These are phyloP conservation scores for Canavalia gladiata DNA, from an alignment of 306 rosid species.

Conservation along the genomic window DNA sequence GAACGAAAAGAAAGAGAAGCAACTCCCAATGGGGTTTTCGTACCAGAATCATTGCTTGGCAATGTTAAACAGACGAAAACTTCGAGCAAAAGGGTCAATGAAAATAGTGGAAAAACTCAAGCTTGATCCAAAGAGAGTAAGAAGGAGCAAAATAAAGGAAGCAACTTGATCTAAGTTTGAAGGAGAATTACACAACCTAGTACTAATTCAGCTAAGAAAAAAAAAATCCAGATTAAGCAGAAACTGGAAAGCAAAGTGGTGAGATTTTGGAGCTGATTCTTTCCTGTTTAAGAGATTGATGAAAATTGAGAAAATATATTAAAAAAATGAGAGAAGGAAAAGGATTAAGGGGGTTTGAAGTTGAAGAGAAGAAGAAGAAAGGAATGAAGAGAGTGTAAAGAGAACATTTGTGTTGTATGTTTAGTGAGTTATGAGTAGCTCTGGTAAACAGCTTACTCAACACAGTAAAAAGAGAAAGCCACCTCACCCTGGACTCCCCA, in stretches of 20 bases:
- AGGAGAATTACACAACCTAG: slow-evolving; percentile 29
- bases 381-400: slow-evolving; percentile 55
- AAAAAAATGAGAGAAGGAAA: background rate
- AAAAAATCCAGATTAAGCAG: slow-evolving; percentile 43
- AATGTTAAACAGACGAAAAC: background rate
- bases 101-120: slow-evolving; percentile 23
- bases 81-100: slow-evolving; percentile 45
- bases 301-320: slow-evolving; percentile 17
- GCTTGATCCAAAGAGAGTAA: slow-evolving; percentile 36
- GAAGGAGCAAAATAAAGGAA: slow-evolving; percentile 22
- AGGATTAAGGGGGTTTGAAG: slow-evolving; percentile 46
- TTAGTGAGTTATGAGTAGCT: background rate
- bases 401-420: slow-evolving; percentile 53
- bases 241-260: slow-evolving; percentile 26
- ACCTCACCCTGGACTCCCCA: slow-evolving; percentile 5
- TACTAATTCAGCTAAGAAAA: slow-evolving; percentile 31
- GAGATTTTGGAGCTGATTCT: slow-evolving; percentile 22
- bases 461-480: slow-evolving; percentile 54
- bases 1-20: slow-evolving; percentile 48
- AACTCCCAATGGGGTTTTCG: slow-evolving; percentile 44
- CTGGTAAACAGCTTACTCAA: slow-evolving; percentile 42
- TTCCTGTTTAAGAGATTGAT: slow-evolving; percentile 14
- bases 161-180: slow-evolving; percentile 48
- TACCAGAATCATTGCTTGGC: slow-evolving; percentile 58
- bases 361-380: slow-evolving; percentile 54